Evolutionary conservation across 2,329 filamentous ascomycete species (phyloP).

Genomic region (Aspergillus puulaauensis): DNA sequence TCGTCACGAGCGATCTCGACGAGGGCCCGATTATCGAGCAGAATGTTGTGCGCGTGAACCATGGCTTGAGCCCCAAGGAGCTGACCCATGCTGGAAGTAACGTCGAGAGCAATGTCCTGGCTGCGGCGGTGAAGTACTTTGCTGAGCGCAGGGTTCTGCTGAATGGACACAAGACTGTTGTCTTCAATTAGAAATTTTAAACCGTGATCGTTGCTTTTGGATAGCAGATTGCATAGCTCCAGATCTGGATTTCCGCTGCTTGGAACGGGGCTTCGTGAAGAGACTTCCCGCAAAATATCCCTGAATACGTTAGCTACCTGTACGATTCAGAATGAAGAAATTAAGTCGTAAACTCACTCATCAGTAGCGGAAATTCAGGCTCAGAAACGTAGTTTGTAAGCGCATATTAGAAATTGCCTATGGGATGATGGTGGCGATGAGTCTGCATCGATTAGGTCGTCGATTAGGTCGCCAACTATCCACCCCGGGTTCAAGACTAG

Average conservation of each 20-base stretch:
- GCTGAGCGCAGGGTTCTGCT: constrained; percentile 75
- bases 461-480: no score
- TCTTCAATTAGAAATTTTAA: constrained; percentile 55
- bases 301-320: constrained; percentile 3
- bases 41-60: constrained; percentile 73
- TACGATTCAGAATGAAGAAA: no score
- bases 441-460: constrained; percentile 34
- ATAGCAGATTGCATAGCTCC: neutral
- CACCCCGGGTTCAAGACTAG: no score
- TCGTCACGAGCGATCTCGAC: constrained; percentile 80
- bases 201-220: neutral
- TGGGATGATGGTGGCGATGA: constrained; percentile 25
- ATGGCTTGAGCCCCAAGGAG: constrained; percentile 72
- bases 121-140: constrained; percentile 80
- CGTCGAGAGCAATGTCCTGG: constrained; percentile 79
- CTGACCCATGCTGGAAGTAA: constrained; percentile 78
- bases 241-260: constrained; percentile 10
- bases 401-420: constrained; percentile 33
- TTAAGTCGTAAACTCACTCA: constrained; percentile 43
- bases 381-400: constrained; percentile 55
- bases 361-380: constrained; percentile 55
- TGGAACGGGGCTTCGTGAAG: constrained; percentile 34
- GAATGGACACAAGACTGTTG: constrained; percentile 77
- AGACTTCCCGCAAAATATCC: constrained; percentile 43
- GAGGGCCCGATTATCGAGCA: constrained; percentile 90